Base-by-base conservation (phyloP, 441 rosid species). In the Cnidoscolus chayamansa region DNA sequence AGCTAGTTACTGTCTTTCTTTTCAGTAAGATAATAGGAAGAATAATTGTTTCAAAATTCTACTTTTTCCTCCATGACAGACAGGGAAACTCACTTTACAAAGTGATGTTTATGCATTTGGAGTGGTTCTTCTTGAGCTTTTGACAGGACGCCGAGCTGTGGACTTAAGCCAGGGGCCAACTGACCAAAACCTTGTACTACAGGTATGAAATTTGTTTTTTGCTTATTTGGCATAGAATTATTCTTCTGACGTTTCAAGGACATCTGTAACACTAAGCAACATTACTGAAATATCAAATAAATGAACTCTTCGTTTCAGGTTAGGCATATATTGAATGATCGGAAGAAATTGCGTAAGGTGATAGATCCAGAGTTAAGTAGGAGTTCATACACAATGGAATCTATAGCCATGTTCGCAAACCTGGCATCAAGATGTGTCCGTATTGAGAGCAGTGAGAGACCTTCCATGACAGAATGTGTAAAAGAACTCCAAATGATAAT, bases 21-120 rank as follows among this genome's bases (percentile, higher is more conserved):
- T 37, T 50, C 10, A 47, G 55, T 31, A 1, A 63, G 30, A 7
- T 20, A 60, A 0, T 10, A 53, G 16, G 43, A 7, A 48, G n/a
- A 54, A 73, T 65, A 48, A 48, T 47, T 32, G 8, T 55, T 60
- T 37, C 63, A 20, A 4, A 54, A 63, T 50, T 51, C 63, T 58
- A n/a, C 30, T 20, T 43, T 64, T 16, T 31, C 49, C 65, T 76
- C 65, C 17, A 6, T 74, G 72, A 74, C 88, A 94, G 97, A 94
- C 98, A 73, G 97, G 98, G 68, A 94, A 92, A 72, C 91, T 92
- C 76, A 90, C 97, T 57, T 76, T 94, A 80, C 92, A 92, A 81
- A 90, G 96, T 68, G 98, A 94, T 84, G 96, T 92, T 45, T 94
- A 94, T 84, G 97, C 97, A 77, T 94, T 90, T 55, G 96, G 98